A percentile compares a stretch with the other conserved stretches of the same genome.
phyloP scores from a whole-genome alignment of 2,329 filamentous ascomycete species.

The Colletotrichum tropicicola region DNA sequence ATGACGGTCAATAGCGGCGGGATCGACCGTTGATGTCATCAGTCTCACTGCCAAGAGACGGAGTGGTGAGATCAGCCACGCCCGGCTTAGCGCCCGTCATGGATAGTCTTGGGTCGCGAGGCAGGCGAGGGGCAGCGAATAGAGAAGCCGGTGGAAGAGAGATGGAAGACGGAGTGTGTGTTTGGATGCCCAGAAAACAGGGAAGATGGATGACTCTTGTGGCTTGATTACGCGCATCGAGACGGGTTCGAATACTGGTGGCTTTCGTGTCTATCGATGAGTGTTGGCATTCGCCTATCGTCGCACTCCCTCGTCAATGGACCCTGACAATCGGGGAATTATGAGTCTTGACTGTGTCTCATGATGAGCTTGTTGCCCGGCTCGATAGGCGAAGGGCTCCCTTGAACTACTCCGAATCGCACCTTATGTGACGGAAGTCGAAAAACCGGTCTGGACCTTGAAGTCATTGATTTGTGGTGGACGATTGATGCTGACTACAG shows the following conservation, averaged over 20 bases:
- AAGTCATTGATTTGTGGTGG: no score
- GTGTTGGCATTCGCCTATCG: not conserved
- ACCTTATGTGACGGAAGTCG: no score
- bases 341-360: not conserved
- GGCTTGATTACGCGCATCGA: not conserved
- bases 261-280: no score
- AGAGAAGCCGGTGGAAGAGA: not conserved
- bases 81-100: no score
- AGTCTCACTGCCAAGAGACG: conserved; percentile 12
- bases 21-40: conserved; percentile 29
- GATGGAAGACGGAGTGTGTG: not conserved
- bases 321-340: not conserved
- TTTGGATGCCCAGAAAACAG: not conserved
- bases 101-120: no score
- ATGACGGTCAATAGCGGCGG: not conserved
- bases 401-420: no score
- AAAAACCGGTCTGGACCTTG: no score
- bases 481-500: no score
- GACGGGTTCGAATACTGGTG: not conserved
- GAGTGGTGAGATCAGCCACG: conserved; percentile 7
- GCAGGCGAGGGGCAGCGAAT: not conserved
- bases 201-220: not conserved
- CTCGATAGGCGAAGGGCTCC: not conserved
- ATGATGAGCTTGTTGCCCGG: not conserved
- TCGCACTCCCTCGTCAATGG: not conserved